phyloP scores from a whole-genome alignment of 2,329 filamentous ascomycete genomes.

The Aureobasidium sp. region DNA sequence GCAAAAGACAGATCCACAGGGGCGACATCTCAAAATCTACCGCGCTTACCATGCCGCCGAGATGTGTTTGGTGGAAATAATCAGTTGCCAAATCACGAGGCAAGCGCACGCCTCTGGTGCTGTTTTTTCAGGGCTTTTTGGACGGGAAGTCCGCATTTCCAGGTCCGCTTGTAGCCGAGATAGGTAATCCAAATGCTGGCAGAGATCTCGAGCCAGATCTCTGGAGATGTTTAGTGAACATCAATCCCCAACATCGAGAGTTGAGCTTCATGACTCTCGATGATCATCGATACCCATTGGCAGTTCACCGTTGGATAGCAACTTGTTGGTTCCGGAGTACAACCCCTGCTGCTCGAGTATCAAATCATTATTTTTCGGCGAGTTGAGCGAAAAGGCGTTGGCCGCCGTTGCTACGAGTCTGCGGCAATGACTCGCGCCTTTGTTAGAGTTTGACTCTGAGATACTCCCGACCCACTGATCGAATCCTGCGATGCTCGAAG shows the following conservation, averaged over 20 bases:
- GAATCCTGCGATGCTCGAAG: neutral
- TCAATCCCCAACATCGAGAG: neutral
- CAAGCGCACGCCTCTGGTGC: neutral
- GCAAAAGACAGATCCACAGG: neutral
- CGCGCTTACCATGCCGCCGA: neutral
- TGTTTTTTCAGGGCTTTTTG: neutral
- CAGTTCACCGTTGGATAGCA: neutral
- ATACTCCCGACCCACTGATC: neutral
- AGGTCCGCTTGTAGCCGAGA: neutral
- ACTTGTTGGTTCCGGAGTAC: neutral
- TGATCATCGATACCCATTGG: neutral
- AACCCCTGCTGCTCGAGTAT: neutral
- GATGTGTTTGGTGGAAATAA: neutral
- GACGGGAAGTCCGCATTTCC: neutral
- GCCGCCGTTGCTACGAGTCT: neutral
- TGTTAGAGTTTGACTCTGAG: neutral
- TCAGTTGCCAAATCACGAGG: neutral
- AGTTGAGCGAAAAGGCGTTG: neutral
- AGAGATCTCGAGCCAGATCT: neutral
- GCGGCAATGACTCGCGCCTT: neutral
- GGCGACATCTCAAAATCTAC: neutral
- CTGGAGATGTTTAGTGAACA: neutral
- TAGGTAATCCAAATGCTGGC: neutral
- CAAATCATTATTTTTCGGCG: neutral
- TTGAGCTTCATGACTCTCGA: neutral